Base-by-base conservation (phyloP, 208 protist species). In the Crithidia fasciculata region DNA sequence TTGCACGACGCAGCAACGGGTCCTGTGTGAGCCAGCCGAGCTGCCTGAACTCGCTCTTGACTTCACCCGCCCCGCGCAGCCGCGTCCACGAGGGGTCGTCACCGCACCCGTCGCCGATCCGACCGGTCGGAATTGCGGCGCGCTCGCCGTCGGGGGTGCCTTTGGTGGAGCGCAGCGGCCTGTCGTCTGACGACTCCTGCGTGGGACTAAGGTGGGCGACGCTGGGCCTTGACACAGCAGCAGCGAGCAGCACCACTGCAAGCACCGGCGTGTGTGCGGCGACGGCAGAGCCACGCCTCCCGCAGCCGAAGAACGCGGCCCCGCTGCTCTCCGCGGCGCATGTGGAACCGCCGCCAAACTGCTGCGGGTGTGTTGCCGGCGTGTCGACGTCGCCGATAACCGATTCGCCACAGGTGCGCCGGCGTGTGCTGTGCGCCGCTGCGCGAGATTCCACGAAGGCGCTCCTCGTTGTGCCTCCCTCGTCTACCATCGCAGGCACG, bases 61-160 rank as follows among this genome's bases (percentile, higher is more conserved):
- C 73, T 37, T 78, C 73, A 10, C 73, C 73, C 3, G 73, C 73
- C 9, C 73, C 57, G 40, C 37, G 59, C 13, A 58, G 52, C 10
- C 52, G 44, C 16, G 50, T 41, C 45, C 57, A 55, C 9, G 73
- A 72, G 19, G 73, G 52, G 37, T 78, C 59, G 15, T 78, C 73
- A 13, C 73, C 73, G 45, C 73, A 78, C 43, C 73, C 73, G 19
- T 78, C 73, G 36, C 73, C 73, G 3, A 78, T 78, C 41, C 66
- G 41, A 3, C 66, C 64, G 4, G 8, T 72, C 8, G 66, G 13
- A 15, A 28, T 49, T 3, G 52, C 44, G 15, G 56, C 57, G 55
- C 66, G 73, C 16, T 78, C 73, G 19, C 58, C 64, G 36, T 78
- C 73, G 15, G 73, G 65, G 13, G 15, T 78, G 66, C 73, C 64